A percentile compares a stretch with the other conserved stretches of the same genome.
Conservation (phyloP, 2,329 filamentous ascomycete genomes). For the Fusarium sp. region DNA sequence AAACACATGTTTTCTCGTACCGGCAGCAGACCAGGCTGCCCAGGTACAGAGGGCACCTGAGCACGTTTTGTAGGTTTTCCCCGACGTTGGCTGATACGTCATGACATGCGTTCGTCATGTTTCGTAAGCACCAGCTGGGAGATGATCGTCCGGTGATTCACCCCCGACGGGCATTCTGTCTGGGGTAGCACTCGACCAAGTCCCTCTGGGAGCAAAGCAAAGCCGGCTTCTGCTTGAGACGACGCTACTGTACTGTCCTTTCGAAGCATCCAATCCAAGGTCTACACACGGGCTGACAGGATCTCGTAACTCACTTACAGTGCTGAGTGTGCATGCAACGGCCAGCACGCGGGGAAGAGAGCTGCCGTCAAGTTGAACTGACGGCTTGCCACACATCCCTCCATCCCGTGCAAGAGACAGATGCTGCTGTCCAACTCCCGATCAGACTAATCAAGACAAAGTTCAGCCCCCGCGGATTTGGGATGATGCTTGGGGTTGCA, state of each 20-base stretch:
- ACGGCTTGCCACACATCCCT: conserved; percentile 8
- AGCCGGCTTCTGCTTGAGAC: conserved; percentile 1
- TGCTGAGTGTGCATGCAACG: conserved; percentile 12
- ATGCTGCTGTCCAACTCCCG: conserved; percentile 31
- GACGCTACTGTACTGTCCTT: conserved; percentile 2
- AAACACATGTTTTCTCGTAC: background rate
- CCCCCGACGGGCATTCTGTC: background rate
- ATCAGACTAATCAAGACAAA: conserved; percentile 39
- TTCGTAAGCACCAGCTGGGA: conserved; percentile 35
- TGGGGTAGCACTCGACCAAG: conserved; percentile 10
- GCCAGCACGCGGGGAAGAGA: conserved; percentile 25
- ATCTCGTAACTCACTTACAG: background rate
- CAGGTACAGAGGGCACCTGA: conserved; percentile 20
- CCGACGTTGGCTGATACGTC: conserved; percentile 36
- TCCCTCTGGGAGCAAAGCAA: background rate
- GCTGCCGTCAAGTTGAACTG: conserved; percentile 9
- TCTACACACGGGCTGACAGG: background rate
- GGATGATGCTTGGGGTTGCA: conserved; percentile 20
- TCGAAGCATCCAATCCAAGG: conserved; percentile 8
- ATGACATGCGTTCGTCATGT: conserved; percentile 37
- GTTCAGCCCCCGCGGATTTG: conserved; percentile 34
- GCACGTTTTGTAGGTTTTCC: conserved; percentile 3
- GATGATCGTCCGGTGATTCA: conserved; percentile 34
- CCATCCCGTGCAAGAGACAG: conserved; percentile 5
- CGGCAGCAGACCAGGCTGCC: conserved; percentile 2